These are phyloP conservation scores for Angophora floribunda DNA, from an alignment of 345 rosid genomes.

Conservation along the genomic window DNA sequence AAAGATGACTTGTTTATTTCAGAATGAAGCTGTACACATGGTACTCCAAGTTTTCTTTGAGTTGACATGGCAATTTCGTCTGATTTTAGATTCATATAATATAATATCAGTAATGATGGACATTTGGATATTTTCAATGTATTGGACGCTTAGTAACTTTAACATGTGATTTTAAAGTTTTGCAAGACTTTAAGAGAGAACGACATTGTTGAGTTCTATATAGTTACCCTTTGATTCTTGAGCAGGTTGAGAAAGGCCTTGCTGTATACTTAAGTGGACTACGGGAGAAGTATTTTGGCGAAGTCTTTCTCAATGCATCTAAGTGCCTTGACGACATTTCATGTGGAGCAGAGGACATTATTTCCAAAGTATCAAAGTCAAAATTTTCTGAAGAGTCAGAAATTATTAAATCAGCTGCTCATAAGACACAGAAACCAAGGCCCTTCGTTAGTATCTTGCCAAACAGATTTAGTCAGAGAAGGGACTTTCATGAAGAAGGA, in stretches of 20 bases:
- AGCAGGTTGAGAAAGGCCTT: slow-evolving; percentile 91
- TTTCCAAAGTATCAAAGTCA: slow-evolving; percentile 21
- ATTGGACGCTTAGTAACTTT: background rate
- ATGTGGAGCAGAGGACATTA: slow-evolving; percentile 16
- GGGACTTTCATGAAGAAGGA: slow-evolving; percentile 52
- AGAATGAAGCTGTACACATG: background rate
- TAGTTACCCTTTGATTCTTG: background rate
- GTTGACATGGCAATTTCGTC: background rate
- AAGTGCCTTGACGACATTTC: slow-evolving; percentile 31
- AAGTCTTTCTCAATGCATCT: slow-evolving; percentile 68
- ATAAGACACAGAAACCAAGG: slow-evolving; percentile 14
- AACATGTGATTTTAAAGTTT: background rate
- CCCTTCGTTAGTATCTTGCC: slow-evolving; percentile 10
- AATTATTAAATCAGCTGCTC: slow-evolving; percentile 9
- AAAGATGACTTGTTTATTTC: background rate
- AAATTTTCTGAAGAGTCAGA: slow-evolving; percentile 4
- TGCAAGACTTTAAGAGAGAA: background rate
- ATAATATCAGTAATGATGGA: background rate
- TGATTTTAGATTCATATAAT: background rate
- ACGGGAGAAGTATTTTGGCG: slow-evolving; percentile 94
- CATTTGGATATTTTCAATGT: background rate
- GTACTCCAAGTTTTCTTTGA: background rate
- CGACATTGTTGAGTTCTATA: background rate
- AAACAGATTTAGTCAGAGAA: slow-evolving; percentile 6
- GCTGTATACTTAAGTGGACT: slow-evolving; percentile 77